Evolutionary conservation across 148 eudicot species (phyloP).

Genomic region (Arctostaphylos glauca): DNA sequence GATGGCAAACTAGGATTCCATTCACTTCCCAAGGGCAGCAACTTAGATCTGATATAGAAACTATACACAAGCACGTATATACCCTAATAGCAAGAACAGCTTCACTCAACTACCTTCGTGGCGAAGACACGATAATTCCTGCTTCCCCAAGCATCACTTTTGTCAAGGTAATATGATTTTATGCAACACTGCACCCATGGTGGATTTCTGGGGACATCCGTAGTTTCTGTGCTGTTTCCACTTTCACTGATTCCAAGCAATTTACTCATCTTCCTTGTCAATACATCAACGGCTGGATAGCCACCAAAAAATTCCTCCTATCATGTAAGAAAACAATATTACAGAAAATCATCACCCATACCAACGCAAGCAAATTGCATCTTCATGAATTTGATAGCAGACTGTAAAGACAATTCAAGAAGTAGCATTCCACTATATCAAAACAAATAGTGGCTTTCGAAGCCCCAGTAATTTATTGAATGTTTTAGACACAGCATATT

Average conservation of each 20-base stretch:
- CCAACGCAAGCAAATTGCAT: not conserved
- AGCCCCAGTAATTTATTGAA: not conserved
- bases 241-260: constrained; percentile 54
- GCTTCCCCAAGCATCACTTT: constrained; percentile 52
- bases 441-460: not conserved
- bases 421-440: not conserved
- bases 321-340: not conserved
- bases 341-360: not conserved
- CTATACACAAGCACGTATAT: not conserved
- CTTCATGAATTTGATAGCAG: not conserved
- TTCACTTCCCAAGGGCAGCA: not conserved
- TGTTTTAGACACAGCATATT: not conserved
- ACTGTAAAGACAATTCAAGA: not conserved
- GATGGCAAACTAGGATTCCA: not conserved
- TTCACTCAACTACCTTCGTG: constrained; percentile 39
- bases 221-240: constrained; percentile 17
- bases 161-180: constrained; percentile 63
- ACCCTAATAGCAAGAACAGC: not conserved
- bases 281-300: constrained; percentile 27
- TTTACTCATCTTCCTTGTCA: constrained; percentile 48
- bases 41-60: not conserved
- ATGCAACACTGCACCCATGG: constrained; percentile 84
- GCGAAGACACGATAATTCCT: constrained; percentile 60
- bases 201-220: constrained; percentile 56
- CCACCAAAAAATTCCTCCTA: constrained; percentile 66